Base-by-base conservation (phyloP, 805 yeast species). In the Lipomyces oligophaga region DNA sequence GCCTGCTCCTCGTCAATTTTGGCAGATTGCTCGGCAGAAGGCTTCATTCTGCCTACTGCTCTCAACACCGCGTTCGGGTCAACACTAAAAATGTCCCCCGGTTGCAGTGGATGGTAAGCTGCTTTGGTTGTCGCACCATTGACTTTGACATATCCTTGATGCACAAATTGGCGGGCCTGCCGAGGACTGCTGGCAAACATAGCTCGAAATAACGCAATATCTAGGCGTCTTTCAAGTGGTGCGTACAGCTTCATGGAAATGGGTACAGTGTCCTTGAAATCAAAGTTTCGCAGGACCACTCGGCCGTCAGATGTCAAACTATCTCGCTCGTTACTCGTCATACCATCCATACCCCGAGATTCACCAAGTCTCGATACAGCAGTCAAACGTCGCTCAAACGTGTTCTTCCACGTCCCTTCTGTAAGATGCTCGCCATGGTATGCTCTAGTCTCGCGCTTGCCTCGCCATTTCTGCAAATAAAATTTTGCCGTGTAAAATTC, bases 341-440 rank as follows among this genome's bases (percentile, higher is more conserved):
- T n/a, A 19, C 32, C 38, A 8, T 18, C 42, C n/a, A 20, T 21
- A 3, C 19, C 44, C 28, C 46, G 52, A 26, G 55, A 46, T 22
- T 57, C 38, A n/a, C 44, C 6, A 31, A 7, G 24, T 8, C 39
- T 41, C 7, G 40, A 38, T 4, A 49, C 35, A n/a, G 48, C 85
- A 49, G 83, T 81, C 57, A 88, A 72, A 49, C 81, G 80, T 38
- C 74, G 72, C 43, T 79, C 71, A 69, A 90, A 89, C 40, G 76
- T 66, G 6, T 79, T 68, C 62, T 83, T 83, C 82, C 88, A 85
- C 63, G 89, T 79, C 16, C 78, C 71, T 65, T 93, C 98, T 0
- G 90, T 84, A 45, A 90, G 66, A 64, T 83, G 86, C 62, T 93
- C 97, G 59, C 98, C 98, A 65, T 90, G 98, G 66, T 90, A 90